phyloP scores from a whole-genome alignment of 371 early-diverging fungal genomes.

The Rhizomucor miehei region DNA sequence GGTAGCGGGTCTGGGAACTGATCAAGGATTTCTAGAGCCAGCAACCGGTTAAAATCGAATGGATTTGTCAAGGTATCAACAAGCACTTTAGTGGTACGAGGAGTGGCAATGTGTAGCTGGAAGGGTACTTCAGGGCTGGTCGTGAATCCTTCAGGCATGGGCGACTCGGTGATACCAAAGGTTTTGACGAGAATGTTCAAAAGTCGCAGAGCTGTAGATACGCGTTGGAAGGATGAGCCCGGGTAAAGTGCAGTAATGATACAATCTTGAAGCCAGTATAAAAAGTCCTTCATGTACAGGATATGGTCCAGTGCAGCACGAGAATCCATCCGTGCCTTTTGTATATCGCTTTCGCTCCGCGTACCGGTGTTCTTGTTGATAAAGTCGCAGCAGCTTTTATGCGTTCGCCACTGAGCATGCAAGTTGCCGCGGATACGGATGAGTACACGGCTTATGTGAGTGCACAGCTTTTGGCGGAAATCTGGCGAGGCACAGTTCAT shows the following conservation, averaged over 20 bases:
- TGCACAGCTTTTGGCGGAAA: slow-evolving; percentile 73
- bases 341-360: slow-evolving; percentile 7
- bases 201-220: slow-evolving; percentile 52
- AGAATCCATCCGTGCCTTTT: slow-evolving; percentile 16
- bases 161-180: slow-evolving; percentile 53
- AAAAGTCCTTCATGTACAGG: slow-evolving; percentile 25
- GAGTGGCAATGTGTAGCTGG: slow-evolving; percentile 46
- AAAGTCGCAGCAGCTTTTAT: slow-evolving; percentile 24
- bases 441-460: slow-evolving; percentile 57
- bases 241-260: slow-evolving; percentile 50
- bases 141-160: slow-evolving; percentile 44
- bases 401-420: slow-evolving; percentile 39
- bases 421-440: slow-evolving; percentile 52
- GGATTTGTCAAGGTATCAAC: slow-evolving; percentile 62
- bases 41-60: slow-evolving; percentile 67
- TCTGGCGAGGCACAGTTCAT: slow-evolving; percentile 73
- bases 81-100: slow-evolving; percentile 47
- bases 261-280: slow-evolving; percentile 42
- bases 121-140: slow-evolving; percentile 58
- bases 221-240: slow-evolving; percentile 62
- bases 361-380: slow-evolving; percentile 13
- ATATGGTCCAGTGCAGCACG: slow-evolving; percentile 18
- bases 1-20: slow-evolving; percentile 59
- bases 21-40: slow-evolving; percentile 63
- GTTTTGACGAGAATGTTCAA: slow-evolving; percentile 44